Base-by-base conservation (phyloP, 2,329 filamentous ascomycete species). In the Fusarium sp. region DNA sequence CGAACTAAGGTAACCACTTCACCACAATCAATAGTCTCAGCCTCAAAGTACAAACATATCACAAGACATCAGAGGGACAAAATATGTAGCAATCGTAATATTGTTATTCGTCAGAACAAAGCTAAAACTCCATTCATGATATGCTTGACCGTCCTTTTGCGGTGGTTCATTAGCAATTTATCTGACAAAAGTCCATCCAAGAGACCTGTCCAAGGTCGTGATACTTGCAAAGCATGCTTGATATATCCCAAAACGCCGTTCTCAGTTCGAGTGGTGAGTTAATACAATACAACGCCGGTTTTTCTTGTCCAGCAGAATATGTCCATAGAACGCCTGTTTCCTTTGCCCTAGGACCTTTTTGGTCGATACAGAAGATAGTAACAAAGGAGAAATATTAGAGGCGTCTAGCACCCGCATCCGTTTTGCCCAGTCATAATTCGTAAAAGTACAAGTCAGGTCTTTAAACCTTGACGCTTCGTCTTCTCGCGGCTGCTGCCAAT, bases 381-480 rank as follows among this genome's bases (percentile, higher is more conserved):
- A 62, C 52, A 65, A 73, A 66, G 60, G 54, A 75, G 60, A 67
- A 68, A 36, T 57, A 68, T 66, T 67, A 68, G 65, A 70, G 68
- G 62, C 70, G 71, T 71, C 63, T 61, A 72, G 69, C 69, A 66
- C 71, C 69, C 61, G 39, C 61, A 52, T 57, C 70, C 57, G 57
- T 50, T 68, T 53, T 54, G 65, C 75, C 70, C 70, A 64, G 71
- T 76, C 71, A 65, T 78, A 60, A 75, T 61, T 71, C 68, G 56
- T 77, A 55, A 68, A 67, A 67, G 60, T 71, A 68, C 62, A 74
- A 62, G 58, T 60, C 50, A 55, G 62, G 45, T 47, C 29, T 47
- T 75, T 65, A 82, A 64, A 79, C 71, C 71, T 77, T 83, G 73
- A 85, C 78, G 75, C 83, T 85, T 75, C 81, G 80, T 63, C 83